phyloP scores from a whole-genome alignment of 1,284 basidiomycete species.

The Phellinidium pouzarii region DNA sequence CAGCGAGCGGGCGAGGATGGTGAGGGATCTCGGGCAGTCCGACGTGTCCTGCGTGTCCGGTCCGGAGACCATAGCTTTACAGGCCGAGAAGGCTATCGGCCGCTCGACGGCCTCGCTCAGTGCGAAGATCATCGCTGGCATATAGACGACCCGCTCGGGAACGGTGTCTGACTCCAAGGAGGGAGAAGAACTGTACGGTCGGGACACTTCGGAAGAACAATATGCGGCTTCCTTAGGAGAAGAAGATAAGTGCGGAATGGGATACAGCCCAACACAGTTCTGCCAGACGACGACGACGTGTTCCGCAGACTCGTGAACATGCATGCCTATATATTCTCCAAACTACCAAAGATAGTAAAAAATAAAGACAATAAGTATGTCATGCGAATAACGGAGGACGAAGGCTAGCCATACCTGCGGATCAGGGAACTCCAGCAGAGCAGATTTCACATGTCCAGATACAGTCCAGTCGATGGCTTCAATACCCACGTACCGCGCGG shows the following conservation, averaged over 20 bases:
- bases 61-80: background rate
- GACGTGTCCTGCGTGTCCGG: background rate
- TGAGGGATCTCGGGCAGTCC: constrained; percentile 4
- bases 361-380: background rate
- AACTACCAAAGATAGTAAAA: constrained; percentile 3
- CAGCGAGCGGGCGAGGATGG: constrained; percentile 13
- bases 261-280: constrained; percentile 12
- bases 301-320: constrained; percentile 6
- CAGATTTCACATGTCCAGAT: background rate
- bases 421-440: constrained; percentile 14
- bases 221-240: background rate
- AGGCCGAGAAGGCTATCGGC: constrained; percentile 13
- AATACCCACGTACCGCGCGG: constrained; percentile 9
- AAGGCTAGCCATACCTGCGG: constrained; percentile 15
- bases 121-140: constrained; percentile 11
- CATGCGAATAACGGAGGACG: background rate
- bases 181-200: background rate
- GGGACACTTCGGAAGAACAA: constrained; percentile 7
- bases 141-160: constrained; percentile 5
- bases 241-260: background rate
- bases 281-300: constrained; percentile 15
- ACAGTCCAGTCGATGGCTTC: constrained; percentile 10
- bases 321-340: constrained; percentile 8
- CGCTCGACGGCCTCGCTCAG: constrained; percentile 10
- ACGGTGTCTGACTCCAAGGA: background rate